phyloP scores from a whole-genome alignment of 2,329 filamentous ascomycete species.

The Davidsoniella australis region DNA sequence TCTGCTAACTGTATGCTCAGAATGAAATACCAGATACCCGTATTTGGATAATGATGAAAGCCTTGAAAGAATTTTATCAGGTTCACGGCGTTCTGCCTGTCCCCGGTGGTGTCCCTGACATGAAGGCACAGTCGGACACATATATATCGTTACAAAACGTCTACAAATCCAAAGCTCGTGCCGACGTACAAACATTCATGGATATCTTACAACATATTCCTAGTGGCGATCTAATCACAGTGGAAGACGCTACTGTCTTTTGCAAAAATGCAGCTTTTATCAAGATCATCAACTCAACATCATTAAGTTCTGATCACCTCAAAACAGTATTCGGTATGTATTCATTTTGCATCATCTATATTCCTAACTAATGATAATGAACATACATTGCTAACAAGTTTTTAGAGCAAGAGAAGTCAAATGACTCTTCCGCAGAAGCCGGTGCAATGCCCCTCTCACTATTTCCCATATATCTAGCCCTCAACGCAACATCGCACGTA shows the following conservation, averaged over 20 bases:
- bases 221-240: conserved; percentile 37
- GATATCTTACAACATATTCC: conserved; percentile 37
- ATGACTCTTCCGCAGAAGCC: conserved; percentile 34
- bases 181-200: conserved; percentile 61
- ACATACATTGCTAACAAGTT: neutral
- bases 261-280: conserved; percentile 92
- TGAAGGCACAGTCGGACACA: conserved; percentile 85
- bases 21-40: neutral
- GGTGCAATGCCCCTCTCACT: conserved; percentile 39
- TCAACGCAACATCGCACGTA: conserved; percentile 23
- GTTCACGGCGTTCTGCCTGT: conserved; percentile 62
- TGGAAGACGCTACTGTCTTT: conserved; percentile 70
- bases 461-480: conserved; percentile 51
- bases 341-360: neutral
- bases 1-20: neutral
- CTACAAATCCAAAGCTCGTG: conserved; percentile 75
- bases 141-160: conserved; percentile 85
- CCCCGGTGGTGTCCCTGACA: conserved; percentile 78
- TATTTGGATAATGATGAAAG: conserved; percentile 82
- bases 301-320: neutral
- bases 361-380: neutral
- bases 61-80: conserved; percentile 59
- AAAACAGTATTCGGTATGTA: conserved; percentile 7
- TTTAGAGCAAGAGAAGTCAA: conserved; percentile 35
- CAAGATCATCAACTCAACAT: conserved; percentile 53